phyloP scores from a whole-genome alignment of 495 filamentous ascomycete genomes.

The Penicillium verhagenii region DNA sequence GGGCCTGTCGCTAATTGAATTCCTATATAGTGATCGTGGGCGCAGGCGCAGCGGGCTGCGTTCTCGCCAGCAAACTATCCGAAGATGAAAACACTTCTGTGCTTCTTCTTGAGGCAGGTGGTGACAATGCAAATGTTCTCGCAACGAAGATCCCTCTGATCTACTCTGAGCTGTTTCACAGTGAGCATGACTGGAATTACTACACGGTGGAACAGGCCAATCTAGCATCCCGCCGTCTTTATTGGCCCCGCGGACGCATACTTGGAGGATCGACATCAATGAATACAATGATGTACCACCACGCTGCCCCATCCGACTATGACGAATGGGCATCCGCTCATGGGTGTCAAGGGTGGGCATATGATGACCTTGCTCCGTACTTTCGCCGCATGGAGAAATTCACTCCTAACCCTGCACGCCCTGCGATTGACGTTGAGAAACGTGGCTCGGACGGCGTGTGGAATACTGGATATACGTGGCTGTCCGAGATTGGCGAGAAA shows the following conservation, averaged over 20 bases:
- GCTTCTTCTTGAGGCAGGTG: too few relatives aligned
- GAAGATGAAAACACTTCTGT: too few relatives aligned
- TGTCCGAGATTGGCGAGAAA: constrained; percentile 22
- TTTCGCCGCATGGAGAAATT: constrained; percentile 21
- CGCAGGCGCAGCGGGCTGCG: too few relatives aligned
- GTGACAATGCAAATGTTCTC: too few relatives aligned
- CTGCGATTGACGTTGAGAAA: constrained; percentile 12
- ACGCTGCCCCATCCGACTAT: constrained; percentile 19
- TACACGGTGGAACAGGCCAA: too few relatives aligned
- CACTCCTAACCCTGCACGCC: constrained; percentile 15
- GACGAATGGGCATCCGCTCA: constrained; percentile 18
- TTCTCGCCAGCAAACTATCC: too few relatives aligned
- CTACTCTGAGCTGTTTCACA: too few relatives aligned
- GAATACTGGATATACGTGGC: constrained; percentile 20
- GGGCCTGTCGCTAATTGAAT: neutral
- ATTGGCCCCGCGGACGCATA: constrained; percentile 23
- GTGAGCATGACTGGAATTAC: too few relatives aligned
- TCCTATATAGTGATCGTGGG: constrained; percentile 22
- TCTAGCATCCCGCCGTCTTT: too few relatives aligned
- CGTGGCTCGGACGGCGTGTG: constrained; percentile 16
- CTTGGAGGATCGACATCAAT: constrained; percentile 21
- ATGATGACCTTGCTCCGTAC: constrained; percentile 16
- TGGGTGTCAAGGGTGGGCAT: constrained; percentile 23
- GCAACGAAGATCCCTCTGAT: too few relatives aligned
- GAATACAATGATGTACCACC: constrained; percentile 27